Percentiles rank a stretch among this genome's conserved stretches.
Evolutionary conservation across 2,329 filamentous ascomycete species (phyloP).

Genomic region (Xylariaceae sp.): DNA sequence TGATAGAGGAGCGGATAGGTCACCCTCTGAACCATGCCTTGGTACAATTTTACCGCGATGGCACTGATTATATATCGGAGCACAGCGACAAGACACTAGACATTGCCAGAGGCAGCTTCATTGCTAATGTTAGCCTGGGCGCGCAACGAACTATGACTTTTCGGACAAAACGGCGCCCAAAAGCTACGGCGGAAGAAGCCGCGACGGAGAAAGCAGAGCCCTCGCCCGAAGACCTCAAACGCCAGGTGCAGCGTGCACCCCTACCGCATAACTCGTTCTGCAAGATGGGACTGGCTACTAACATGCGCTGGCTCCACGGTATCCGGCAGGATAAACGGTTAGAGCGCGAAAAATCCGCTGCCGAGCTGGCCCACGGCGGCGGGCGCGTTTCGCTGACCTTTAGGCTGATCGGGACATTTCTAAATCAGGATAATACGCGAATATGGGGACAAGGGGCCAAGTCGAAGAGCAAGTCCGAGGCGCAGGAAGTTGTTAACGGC

Average conservation of each 20-base stretch:
- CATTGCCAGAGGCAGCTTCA: slow-evolving; percentile 76
- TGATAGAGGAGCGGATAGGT: slow-evolving; percentile 72
- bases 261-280: slow-evolving; percentile 91
- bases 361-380: slow-evolving; percentile 73
- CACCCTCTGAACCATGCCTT: slow-evolving; percentile 88
- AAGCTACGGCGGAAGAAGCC: slow-evolving; percentile 12
- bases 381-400: slow-evolving; percentile 92
- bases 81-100: slow-evolving; percentile 97
- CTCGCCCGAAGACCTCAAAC: slow-evolving; percentile 38
- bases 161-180: slow-evolving; percentile 69
- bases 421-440: slow-evolving; percentile 61
- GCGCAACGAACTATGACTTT: slow-evolving; percentile 89
- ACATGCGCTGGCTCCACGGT: slow-evolving; percentile 87
- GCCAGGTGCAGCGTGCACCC: slow-evolving; percentile 66
- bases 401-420: slow-evolving; percentile 82
- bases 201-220: slow-evolving; percentile 26
- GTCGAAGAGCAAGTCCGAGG: slow-evolving; percentile 63
- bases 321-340: slow-evolving; percentile 85
- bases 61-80: slow-evolving; percentile 90
- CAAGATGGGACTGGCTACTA: slow-evolving; percentile 78
- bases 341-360: slow-evolving; percentile 64
- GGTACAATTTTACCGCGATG: slow-evolving; percentile 89
- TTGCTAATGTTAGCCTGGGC: slow-evolving; percentile 93
- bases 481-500: slow-evolving; percentile 69
- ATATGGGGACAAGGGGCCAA: slow-evolving; percentile 95